Conservation (phyloP, 192 early-diverging fungal genomes). For the Rhizophagus sp. region DNA sequence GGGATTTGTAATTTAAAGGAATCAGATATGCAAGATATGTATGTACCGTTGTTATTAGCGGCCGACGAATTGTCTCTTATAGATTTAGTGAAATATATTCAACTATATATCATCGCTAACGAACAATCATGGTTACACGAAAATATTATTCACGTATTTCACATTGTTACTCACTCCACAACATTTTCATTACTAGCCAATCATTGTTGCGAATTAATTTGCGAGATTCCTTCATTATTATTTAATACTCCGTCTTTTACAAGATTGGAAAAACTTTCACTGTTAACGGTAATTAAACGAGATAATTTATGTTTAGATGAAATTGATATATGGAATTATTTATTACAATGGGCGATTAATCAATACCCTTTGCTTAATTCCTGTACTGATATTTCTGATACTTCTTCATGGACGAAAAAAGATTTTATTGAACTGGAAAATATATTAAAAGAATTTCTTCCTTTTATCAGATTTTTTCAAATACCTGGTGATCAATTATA, state of each 20-base stretch:
- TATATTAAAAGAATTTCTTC: not conserved
- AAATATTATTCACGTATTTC: not conserved
- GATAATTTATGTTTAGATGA: not conserved
- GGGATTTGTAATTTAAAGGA: not conserved
- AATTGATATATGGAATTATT: constrained; percentile 1
- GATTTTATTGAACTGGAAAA: not conserved
- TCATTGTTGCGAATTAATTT: not conserved
- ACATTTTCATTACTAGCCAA: not conserved
- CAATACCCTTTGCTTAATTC: not conserved
- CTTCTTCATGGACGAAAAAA: not conserved
- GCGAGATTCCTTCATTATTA: not conserved
- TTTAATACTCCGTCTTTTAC: not conserved
- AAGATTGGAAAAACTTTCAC: not conserved
- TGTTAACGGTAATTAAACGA: not conserved
- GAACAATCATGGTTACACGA: constrained; percentile 1
- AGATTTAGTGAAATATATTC: not conserved
- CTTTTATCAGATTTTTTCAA: not conserved
- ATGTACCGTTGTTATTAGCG: not conserved
- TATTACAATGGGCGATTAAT: not conserved
- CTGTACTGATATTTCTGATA: not conserved
- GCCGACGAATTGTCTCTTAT: not conserved
- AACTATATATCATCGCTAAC: not conserved
- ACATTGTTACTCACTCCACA: not conserved
- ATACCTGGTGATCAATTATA: not conserved
- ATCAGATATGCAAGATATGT: not conserved